Conservation (phyloP, 768 basidiomycete species). For the Termitomyces titanicus region DNA sequence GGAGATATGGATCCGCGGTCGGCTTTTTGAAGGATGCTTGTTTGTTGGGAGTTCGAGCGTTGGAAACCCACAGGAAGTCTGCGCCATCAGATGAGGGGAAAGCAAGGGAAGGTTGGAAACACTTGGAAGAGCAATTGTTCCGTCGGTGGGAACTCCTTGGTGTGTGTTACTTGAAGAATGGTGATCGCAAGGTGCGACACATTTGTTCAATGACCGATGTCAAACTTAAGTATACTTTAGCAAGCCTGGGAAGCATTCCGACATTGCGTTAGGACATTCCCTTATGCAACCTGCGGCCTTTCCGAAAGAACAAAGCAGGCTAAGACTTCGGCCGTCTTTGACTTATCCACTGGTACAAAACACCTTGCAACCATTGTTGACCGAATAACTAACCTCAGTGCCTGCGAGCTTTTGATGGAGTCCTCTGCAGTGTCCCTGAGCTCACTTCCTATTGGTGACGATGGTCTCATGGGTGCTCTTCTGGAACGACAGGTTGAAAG, state of each 20-base stretch:
- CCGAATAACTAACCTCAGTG: conserved; percentile 60
- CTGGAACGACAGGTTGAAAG: conserved; percentile 59
- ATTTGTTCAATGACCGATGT: background rate
- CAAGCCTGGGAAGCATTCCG: conserved; percentile 57
- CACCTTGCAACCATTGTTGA: conserved; percentile 63
- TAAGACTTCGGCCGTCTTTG: conserved; percentile 33
- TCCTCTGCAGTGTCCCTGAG: conserved; percentile 47
- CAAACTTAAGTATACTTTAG: conserved; percentile 30
- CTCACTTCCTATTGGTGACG: conserved; percentile 17
- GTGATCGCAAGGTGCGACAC: conserved; percentile 63
- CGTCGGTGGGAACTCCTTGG: conserved; percentile 81
- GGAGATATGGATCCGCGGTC: conserved; percentile 57
- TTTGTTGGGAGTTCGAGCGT: conserved; percentile 43
- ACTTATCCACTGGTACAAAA: conserved; percentile 37
- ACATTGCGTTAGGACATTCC: conserved; percentile 50
- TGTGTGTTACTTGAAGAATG: conserved; percentile 73
- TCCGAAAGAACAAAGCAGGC: conserved; percentile 25
- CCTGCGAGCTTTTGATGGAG: conserved; percentile 61
- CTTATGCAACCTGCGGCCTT: conserved; percentile 43
- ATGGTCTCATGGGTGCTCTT: conserved; percentile 45
- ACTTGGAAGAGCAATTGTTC: conserved; percentile 61
- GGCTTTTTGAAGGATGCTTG: conserved; percentile 67
- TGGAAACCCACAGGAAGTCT: conserved; percentile 26
- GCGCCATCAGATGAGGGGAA: conserved; percentile 8
- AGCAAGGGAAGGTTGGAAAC: conserved; percentile 45